These are phyloP conservation scores for Ensete glaucum DNA, from an alignment of 176 grass and related monocot genomes.

Conservation along the genomic window DNA sequence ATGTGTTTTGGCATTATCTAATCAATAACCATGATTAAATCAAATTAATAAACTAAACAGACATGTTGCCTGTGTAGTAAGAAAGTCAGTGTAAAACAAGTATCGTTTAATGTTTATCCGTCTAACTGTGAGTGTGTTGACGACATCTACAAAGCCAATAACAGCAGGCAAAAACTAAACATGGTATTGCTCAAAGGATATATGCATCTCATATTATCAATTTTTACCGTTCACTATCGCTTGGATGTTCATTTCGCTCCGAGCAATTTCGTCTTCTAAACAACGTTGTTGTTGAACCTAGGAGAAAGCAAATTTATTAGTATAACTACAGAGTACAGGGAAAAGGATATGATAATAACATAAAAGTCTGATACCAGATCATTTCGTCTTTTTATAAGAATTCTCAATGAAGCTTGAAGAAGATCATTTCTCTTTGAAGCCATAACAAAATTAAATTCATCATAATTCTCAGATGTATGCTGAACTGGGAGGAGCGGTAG, in stretches of 20 bases:
- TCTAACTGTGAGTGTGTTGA: too few species aligned
- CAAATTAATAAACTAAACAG: too few species aligned
- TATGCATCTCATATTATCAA: neutral
- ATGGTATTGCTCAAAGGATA: neutral
- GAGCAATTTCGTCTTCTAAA: conserved; percentile 31
- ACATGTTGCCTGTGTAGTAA: too few species aligned
- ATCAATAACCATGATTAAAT: too few species aligned
- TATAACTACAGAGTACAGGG: neutral
- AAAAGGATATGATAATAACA: neutral
- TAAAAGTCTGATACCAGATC: conserved; percentile 1
- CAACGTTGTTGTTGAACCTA: conserved; percentile 24
- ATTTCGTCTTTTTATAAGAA: conserved; percentile 18
- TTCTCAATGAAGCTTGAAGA: conserved; percentile 11
- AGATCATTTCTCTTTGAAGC: conserved; percentile 19
- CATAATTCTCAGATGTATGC: neutral
- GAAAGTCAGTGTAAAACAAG: too few species aligned
- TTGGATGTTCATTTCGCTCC: conserved; percentile 42
- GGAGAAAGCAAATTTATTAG: conserved; percentile 1
- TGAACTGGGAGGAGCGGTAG: neutral
- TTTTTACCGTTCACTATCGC: conserved; percentile 25
- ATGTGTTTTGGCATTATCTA: too few species aligned
- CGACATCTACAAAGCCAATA: too few species aligned
- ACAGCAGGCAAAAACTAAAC: neutral
- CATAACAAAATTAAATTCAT: neutral
- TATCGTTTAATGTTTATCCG: too few species aligned